phyloP scores from a whole-genome alignment of 768 basidiomycete species.

The Trametes meyenii region DNA sequence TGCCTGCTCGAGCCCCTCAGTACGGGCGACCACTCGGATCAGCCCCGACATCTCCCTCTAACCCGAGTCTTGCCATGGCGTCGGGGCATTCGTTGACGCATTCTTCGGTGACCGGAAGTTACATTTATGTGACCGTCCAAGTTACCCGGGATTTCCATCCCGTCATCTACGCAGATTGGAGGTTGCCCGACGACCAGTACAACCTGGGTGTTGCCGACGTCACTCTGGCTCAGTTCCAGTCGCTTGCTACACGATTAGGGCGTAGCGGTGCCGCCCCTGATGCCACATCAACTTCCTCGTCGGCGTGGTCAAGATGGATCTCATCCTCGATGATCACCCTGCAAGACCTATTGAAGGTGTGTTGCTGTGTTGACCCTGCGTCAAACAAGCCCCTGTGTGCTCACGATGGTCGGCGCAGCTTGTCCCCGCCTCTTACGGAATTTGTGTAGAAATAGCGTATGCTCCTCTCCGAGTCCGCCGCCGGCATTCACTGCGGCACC shows the following conservation, averaged over 20 bases:
- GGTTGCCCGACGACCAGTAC: conserved; percentile 70
- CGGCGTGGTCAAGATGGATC: conserved; percentile 52
- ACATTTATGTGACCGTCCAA: conserved; percentile 85
- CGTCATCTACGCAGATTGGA: conserved; percentile 78
- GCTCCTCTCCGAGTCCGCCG: conserved; percentile 54
- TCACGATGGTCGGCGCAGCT: conserved; percentile 5
- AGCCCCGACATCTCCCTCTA: conserved; percentile 63
- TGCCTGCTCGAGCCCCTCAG: conserved; percentile 30
- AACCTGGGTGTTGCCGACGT: conserved; percentile 85
- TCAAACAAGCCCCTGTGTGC: background rate
- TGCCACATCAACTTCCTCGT: conserved; percentile 26
- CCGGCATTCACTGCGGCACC: conserved; percentile 49
- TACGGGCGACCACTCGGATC: conserved; percentile 35
- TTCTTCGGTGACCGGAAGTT: conserved; percentile 88
- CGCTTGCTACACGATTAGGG: conserved; percentile 57
- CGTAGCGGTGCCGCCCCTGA: conserved; percentile 39
- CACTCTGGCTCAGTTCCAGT: conserved; percentile 77
- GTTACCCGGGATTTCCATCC: conserved; percentile 92
- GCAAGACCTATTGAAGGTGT: conserved; percentile 73
- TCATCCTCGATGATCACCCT: conserved; percentile 70
- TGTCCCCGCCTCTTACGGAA: conserved; percentile 62
- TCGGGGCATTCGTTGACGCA: conserved; percentile 69
- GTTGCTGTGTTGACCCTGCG: conserved; percentile 26
- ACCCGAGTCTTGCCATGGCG: conserved; percentile 50
- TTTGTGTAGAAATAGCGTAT: conserved; percentile 86